A percentile compares a stretch with the other conserved stretches of the same genome.
These are phyloP conservation scores for Trichoderma afroharzianum DNA, from an alignment of 2,329 filamentous ascomycete species.

Conservation along the genomic window DNA sequence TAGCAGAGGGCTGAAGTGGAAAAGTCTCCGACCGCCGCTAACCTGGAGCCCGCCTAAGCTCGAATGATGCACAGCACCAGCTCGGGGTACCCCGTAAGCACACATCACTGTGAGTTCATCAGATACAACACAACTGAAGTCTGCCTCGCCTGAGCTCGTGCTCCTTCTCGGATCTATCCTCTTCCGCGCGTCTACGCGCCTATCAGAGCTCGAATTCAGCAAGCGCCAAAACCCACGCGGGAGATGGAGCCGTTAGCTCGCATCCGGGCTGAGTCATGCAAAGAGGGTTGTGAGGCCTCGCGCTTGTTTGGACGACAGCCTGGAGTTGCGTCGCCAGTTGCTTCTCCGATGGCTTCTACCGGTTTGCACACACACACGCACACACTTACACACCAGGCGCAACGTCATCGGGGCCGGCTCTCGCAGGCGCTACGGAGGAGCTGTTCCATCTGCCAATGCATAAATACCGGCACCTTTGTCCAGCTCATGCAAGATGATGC, in stretches of 20 bases:
- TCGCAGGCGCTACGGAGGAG: neutral
- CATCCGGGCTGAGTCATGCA: neutral
- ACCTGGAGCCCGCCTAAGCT: neutral
- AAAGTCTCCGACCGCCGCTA: neutral
- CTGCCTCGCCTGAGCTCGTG: neutral
- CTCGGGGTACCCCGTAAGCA: neutral
- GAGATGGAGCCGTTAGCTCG: neutral
- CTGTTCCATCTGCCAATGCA: neutral
- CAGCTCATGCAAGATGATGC: neutral
- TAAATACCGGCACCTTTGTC: neutral
- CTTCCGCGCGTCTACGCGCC: conserved; percentile 2
- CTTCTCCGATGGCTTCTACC: neutral
- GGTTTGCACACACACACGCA: neutral
- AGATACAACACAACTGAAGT: neutral
- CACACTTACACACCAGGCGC: neutral
- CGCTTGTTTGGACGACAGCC: neutral
- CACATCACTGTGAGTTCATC: neutral
- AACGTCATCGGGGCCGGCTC: neutral
- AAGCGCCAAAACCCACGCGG: neutral
- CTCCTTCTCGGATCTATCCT: conserved; percentile 1
- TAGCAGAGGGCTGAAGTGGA: neutral
- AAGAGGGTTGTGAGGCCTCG: neutral
- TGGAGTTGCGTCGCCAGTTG: neutral
- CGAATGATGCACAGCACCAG: neutral
- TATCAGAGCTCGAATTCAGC: neutral